Evolutionary conservation across 2,329 filamentous ascomycete genomes (phyloP).

Genomic region (Delphinella strobiligena): DNA sequence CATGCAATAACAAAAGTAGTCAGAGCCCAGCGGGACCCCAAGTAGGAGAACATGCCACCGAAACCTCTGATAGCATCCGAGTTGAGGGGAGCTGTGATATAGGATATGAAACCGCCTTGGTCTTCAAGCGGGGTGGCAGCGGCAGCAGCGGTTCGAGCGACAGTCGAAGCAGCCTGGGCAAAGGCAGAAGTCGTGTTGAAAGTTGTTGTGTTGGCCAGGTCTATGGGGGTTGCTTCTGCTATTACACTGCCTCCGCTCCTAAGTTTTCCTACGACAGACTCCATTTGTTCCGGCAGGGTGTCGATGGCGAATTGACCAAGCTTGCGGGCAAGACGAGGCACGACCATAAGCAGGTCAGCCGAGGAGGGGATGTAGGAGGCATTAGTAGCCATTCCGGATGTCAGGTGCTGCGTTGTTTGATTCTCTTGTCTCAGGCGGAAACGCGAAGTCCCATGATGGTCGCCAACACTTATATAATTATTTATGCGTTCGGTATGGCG

Average conservation of each 20-base stretch:
- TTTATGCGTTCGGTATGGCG: too few species aligned
- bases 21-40: slow-evolving; percentile 85
- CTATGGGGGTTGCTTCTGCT: slow-evolving; percentile 43
- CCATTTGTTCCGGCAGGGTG: slow-evolving; percentile 46
- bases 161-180: slow-evolving; percentile 27
- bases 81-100: slow-evolving; percentile 20
- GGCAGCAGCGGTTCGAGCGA: slow-evolving; percentile 17
- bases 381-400: slow-evolving; percentile 10
- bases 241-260: slow-evolving; percentile 48
- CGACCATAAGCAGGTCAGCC: slow-evolving; percentile 55
- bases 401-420: background rate
- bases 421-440: background rate
- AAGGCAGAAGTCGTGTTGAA: slow-evolving; percentile 26
- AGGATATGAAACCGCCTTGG: slow-evolving; percentile 11
- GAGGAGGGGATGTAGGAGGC: slow-evolving; percentile 42
- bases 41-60: slow-evolving; percentile 78
- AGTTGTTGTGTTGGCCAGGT: slow-evolving; percentile 27
- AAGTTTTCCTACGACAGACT: slow-evolving; percentile 36
- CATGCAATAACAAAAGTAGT: slow-evolving; percentile 67
- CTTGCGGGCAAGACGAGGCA: slow-evolving; percentile 58
- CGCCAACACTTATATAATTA: too few species aligned
- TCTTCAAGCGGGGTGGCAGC: slow-evolving; percentile 17
- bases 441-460: too few species aligned
- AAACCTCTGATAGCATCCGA: slow-evolving; percentile 52
- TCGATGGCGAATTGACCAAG: slow-evolving; percentile 49